A percentile compares a stretch with the other conserved stretches of the same genome.
Evolutionary conservation across 2,329 filamentous ascomycete species (phyloP).

Genomic region (Trichoderma arundinaceum): DNA sequence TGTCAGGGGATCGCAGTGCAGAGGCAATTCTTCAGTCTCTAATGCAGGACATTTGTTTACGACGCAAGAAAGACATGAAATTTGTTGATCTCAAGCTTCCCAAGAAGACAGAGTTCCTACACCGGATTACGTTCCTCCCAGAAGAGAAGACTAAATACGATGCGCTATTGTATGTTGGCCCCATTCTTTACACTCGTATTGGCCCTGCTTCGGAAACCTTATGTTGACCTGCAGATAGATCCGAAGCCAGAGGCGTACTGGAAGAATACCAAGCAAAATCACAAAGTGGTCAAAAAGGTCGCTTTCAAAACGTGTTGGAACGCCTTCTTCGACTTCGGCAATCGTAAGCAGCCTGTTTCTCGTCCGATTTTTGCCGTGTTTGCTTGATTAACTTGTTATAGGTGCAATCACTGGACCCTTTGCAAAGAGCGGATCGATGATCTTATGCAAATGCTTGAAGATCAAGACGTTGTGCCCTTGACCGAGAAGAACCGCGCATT

Average conservation of each 20-base stretch:
- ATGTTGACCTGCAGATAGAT: conserved; percentile 47
- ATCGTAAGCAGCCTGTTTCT: conserved; percentile 50
- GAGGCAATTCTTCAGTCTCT: conserved; percentile 73
- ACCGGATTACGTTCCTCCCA: conserved; percentile 72
- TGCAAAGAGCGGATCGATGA: conserved; percentile 75
- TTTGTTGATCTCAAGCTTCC: conserved; percentile 85
- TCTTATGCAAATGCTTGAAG: conserved; percentile 72
- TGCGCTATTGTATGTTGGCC: conserved; percentile 62
- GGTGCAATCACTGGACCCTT: conserved; percentile 86
- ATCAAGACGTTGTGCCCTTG: conserved; percentile 69
- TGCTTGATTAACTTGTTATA: conserved; percentile 34
- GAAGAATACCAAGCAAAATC: conserved; percentile 60
- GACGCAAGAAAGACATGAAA: conserved; percentile 85
- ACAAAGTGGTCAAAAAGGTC: conserved; percentile 52
- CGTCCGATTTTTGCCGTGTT: not conserved
- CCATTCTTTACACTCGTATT: conserved; percentile 28
- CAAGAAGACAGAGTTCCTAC: conserved; percentile 76
- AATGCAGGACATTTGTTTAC: conserved; percentile 80
- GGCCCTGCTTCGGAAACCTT: accelerated
- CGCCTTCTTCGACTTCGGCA: conserved; percentile 82
- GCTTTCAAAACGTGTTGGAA: conserved; percentile 79
- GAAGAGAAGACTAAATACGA: conserved; percentile 82
- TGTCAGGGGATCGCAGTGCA: conserved; percentile 60
- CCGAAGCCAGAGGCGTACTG: conserved; percentile 76
- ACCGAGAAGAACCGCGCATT: conserved; percentile 74